phyloP scores from a whole-genome alignment of 2,329 filamentous ascomycete genomes.

The Ceratocystis colombiana region DNA sequence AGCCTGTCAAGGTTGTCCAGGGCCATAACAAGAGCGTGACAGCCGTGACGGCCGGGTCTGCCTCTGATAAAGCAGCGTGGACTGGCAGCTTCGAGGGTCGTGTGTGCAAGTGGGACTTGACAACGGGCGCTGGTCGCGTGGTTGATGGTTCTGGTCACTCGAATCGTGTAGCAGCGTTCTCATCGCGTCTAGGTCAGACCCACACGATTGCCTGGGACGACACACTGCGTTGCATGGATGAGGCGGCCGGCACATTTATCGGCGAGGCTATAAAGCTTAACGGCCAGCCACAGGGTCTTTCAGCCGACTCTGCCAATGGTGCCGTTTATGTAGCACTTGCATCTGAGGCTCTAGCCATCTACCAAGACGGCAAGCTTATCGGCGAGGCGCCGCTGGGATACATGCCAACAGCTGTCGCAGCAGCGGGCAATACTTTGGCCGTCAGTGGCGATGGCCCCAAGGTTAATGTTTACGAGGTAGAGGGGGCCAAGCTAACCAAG shows the following conservation, averaged over 20 bases:
- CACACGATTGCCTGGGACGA: constrained; percentile 94
- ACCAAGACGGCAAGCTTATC: constrained; percentile 51
- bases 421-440: constrained; percentile 56
- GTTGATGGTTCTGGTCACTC: constrained; percentile 75
- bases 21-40: constrained; percentile 91
- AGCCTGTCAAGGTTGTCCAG: constrained; percentile 62
- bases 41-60: constrained; percentile 43
- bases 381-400: constrained; percentile 51
- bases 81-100: constrained; percentile 90
- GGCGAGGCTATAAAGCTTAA: constrained; percentile 57
- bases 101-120: constrained; percentile 72
- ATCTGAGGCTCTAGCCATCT: constrained; percentile 40
- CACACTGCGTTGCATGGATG: constrained; percentile 68
- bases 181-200: constrained; percentile 51
- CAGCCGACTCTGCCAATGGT: constrained; percentile 40
- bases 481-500: constrained; percentile 46
- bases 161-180: constrained; percentile 73
- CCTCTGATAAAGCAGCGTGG: constrained; percentile 46
- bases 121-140: constrained; percentile 55
- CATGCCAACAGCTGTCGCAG: constrained; percentile 61
- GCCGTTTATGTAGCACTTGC: constrained; percentile 51
- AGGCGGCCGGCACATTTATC: constrained; percentile 63
- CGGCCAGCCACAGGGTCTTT: constrained; percentile 70
- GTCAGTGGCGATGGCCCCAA: constrained; percentile 65
- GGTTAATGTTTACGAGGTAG: constrained; percentile 56